Evolutionary conservation across 495 filamentous ascomycete species (phyloP).

Genomic region (Lasiosphaeria ovina): DNA sequence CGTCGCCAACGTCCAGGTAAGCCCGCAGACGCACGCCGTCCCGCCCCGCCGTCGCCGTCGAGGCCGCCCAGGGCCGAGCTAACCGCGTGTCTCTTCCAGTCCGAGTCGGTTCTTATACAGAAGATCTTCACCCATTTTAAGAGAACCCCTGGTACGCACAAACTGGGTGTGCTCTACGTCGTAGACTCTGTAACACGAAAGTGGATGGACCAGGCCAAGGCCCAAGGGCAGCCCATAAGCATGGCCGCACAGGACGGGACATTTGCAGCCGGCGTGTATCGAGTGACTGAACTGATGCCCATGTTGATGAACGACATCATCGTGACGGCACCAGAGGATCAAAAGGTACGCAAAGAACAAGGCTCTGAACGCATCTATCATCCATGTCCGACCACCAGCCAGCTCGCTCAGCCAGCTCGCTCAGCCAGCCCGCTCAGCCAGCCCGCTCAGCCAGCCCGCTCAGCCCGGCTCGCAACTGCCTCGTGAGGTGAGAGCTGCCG

Average conservation of each 20-base stretch:
- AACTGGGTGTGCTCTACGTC: slow-evolving; percentile 98
- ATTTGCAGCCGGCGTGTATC: slow-evolving; percentile 90
- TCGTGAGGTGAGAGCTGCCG: too few species aligned
- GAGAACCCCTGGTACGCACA: slow-evolving; percentile 90
- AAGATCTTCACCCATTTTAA: slow-evolving; percentile 98
- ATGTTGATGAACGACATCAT: slow-evolving; percentile 95
- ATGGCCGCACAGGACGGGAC: slow-evolving; percentile 80
- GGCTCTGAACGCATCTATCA: slow-evolving; percentile 15
- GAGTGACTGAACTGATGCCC: slow-evolving; percentile 91
- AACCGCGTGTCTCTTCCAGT: slow-evolving; percentile 54
- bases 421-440: too few species aligned
- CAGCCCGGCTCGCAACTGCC: too few species aligned
- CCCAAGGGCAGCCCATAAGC: slow-evolving; percentile 75
- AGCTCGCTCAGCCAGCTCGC: too few species aligned
- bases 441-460: too few species aligned
- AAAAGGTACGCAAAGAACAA: slow-evolving; percentile 81
- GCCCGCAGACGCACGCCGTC: slow-evolving; percentile 22
- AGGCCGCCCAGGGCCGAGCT: slow-evolving; percentile 20
- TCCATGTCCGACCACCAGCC: neutral
- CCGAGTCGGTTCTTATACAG: slow-evolving; percentile 90
- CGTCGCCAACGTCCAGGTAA: slow-evolving; percentile 90
- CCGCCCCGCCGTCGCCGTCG: neutral
- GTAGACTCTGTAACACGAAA: slow-evolving; percentile 99
- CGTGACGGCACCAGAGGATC: slow-evolving; percentile 82
- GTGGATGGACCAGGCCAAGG: slow-evolving; percentile 94